Evolutionary conservation across 805 yeast species (phyloP), one percentile per base, ranked within the genome.

Genomic region (Pichia eremophila): DNA sequence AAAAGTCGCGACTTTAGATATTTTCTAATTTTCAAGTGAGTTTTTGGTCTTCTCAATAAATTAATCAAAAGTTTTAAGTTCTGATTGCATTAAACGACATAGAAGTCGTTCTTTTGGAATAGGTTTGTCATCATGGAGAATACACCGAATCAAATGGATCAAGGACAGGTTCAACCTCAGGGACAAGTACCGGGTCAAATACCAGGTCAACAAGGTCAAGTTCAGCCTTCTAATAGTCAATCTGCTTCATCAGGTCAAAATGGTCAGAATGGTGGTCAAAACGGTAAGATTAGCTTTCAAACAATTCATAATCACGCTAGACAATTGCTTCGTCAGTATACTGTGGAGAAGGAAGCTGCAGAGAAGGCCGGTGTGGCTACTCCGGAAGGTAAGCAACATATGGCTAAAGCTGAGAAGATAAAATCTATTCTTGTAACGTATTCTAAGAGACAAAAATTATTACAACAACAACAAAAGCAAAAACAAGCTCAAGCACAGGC

Each of bases 361-460:
- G 78, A 76, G 55, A 74, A 73, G 17, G 74, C 81, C 0, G 86
- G 87, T 3, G 70, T 71, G 34, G 77, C 74, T 27, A 73, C 81
- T 0, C 79, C 75, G 0, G 78, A 71, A 49, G 88, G 87, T 18
- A 75, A 77, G 54, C 81, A 78, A 51, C 83, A 82, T 55, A 64
- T 77, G 54, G 71, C 70, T 50, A 78, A 76, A 51, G 88, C 87
- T 4, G 79, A 82, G 40, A 74, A 74, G 46, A 78, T 83, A 52
- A 81, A 78, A 59, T 76, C 75, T 41, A 69, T 83, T 34, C 68
- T 83, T 57, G 67, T 80, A 44, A 76, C 74, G 47, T 65, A 61
- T 46, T 55, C 63, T 39, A 55, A 54, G 47, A 60, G 58, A 46
- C 63, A 57, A 39, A 60, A 59, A 40, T 44, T 56, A 44, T 45